Percentiles rank a stretch among this genome's conserved stretches.
Evolutionary conservation across 768 basidiomycete species (phyloP).

Genomic region (Leucocoprinus birnbaumii): DNA sequence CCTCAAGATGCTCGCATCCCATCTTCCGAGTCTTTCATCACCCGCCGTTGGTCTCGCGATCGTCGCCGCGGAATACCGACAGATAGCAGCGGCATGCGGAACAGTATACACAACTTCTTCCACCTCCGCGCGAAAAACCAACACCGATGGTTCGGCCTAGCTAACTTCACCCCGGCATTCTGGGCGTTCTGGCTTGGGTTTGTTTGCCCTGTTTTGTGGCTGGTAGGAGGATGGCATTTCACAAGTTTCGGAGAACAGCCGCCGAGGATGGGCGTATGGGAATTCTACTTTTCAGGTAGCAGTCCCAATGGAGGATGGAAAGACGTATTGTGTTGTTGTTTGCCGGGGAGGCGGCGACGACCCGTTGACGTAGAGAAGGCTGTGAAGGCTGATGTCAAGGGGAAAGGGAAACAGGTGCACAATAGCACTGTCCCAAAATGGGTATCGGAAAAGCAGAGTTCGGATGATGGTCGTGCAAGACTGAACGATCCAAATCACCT

Average conservation of each 20-base stretch:
- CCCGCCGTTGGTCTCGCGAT: conserved; percentile 47
- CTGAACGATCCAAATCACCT: conserved; percentile 31
- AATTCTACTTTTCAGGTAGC: conserved; percentile 35
- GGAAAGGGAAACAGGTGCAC: conserved; percentile 13
- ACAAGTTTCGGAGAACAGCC: conserved; percentile 45
- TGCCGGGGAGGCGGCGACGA: conserved; percentile 17
- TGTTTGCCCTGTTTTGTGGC: conserved; percentile 70
- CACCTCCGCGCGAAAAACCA: conserved; percentile 31
- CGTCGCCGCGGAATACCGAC: conserved; percentile 17
- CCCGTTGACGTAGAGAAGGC: background rate
- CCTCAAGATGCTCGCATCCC: conserved; percentile 19
- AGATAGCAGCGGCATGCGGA: conserved; percentile 28
- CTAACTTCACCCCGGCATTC: conserved; percentile 39
- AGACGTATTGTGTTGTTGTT: conserved; percentile 31
- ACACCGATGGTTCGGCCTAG: conserved; percentile 12
- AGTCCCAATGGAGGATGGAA: conserved; percentile 27
- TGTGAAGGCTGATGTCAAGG: background rate
- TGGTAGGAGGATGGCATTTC: conserved; percentile 74
- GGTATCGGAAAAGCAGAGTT: conserved; percentile 41
- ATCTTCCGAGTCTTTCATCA: conserved; percentile 48
- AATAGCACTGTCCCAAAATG: conserved; percentile 28
- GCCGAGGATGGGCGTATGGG: conserved; percentile 40
- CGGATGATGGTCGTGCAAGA: conserved; percentile 39
- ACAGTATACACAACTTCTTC: conserved; percentile 20
- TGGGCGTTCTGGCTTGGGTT: conserved; percentile 79